Evolutionary conservation across 75 land plant species (phyloP), one percentile per base, ranked within the genome.

Genomic region (Selaginella tamariscina): DNA sequence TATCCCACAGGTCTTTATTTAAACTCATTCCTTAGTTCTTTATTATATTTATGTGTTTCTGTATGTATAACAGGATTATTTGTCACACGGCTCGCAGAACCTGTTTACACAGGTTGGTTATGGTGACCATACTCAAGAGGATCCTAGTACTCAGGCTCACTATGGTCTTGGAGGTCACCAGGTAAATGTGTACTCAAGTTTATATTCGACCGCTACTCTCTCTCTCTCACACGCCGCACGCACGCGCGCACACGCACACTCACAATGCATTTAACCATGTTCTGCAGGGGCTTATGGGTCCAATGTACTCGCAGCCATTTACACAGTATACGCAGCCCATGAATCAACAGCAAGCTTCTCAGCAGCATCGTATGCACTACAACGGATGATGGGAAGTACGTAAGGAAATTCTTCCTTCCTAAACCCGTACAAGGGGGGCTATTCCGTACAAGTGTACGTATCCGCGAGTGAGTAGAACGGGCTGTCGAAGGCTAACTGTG

Each of bases 71-170:
- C 86, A 94, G 96, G 98, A 94, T 54, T 89, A 86, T 67, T 77
- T 94, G 84, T 57, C 77, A 1, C 98, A 90, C 78, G 96, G 96
- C 5, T 82, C 96, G 1, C 96, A 94, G 71, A 95, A 95, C 5
- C 64, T 94, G 28, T 94, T 94, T 79, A 94, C 98, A 23, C 98
- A 94, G 68, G 91, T 77, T 56, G 86, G 85, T 29, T 90, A 74
- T 27, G 77, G 73, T 79, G 91, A 94, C 23, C 88, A 83, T 13
- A 71, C 80, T 22, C 91, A 87, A 73, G 96, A 94, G 74, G 96
- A 84, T 32, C 77, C 88, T 24, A 80, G 95, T 0, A 73, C 70
- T 33, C 99, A 89, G 68, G 54, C 74, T 27, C 96, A 85, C 54
- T 94, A 78, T 79, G 88, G 91, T 27, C 72, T 85, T 20, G 80